phyloP scores from a whole-genome alignment of 306 rosid genomes.

The Quercus cerris region DNA sequence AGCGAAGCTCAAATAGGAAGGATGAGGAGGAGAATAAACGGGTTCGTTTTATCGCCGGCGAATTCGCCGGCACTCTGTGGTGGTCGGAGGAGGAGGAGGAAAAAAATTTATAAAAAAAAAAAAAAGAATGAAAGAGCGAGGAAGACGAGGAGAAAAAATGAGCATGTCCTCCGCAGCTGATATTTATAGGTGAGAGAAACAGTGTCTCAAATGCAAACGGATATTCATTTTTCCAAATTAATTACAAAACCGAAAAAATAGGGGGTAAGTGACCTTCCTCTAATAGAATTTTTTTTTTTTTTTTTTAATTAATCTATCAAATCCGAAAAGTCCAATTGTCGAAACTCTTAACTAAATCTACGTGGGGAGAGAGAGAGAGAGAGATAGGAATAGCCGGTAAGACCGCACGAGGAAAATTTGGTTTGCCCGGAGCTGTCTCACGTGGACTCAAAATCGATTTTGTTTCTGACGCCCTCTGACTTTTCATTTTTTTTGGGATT shows the following conservation, averaged over 20 bases:
- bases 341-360: neutral
- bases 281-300: neutral
- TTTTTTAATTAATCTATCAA: no score
- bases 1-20: slow-evolving; percentile 36
- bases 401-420: neutral
- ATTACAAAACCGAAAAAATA: no score
- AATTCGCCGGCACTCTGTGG: slow-evolving; percentile 34
- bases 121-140: slow-evolving; percentile 21
- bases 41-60: slow-evolving; percentile 36
- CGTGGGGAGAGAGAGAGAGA: neutral
- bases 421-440: slow-evolving; percentile 1
- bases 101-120: neutral
- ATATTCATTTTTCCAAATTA: neutral
- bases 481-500: neutral
- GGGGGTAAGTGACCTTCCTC: no score
- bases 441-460: slow-evolving; percentile 34
- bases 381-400: slow-evolving; percentile 32
- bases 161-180: fast-evolving
- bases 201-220: neutral
- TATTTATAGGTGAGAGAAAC: slow-evolving; percentile 47
- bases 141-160: slow-evolving; percentile 24
- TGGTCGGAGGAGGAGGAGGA: neutral
- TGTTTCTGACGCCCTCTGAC: slow-evolving; percentile 4
- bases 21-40: slow-evolving; percentile 19
- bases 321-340: neutral